These are phyloP conservation scores for Aspergillus baeticus DNA, from an alignment of 495 filamentous ascomycete genomes.

Conservation along the genomic window DNA sequence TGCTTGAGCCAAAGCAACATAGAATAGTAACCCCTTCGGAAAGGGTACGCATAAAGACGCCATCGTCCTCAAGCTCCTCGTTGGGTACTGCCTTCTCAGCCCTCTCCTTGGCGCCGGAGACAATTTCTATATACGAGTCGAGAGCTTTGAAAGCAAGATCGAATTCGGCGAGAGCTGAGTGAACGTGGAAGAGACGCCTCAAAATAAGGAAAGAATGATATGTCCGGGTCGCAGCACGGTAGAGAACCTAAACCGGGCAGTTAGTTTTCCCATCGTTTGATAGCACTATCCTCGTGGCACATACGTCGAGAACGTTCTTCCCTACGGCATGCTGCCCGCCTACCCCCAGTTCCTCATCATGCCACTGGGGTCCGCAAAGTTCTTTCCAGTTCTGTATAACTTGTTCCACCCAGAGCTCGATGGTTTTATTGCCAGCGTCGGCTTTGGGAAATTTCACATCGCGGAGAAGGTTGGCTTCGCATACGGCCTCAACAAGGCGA, in stretches of 20 bases:
- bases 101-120: conserved; percentile 75
- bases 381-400: conserved; percentile 84
- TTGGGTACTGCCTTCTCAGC: conserved; percentile 78
- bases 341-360: conserved; percentile 71
- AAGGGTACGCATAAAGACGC: conserved; percentile 68
- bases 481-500: conserved; percentile 69
- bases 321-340: conserved; percentile 72
- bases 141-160: conserved; percentile 83
- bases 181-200: conserved; percentile 83
- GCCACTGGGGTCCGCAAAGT: conserved; percentile 71
- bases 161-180: conserved; percentile 82
- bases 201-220: conserved; percentile 90
- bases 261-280: neutral
- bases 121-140: conserved; percentile 84
- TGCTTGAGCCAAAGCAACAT: conserved; percentile 72
- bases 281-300: conserved; percentile 26
- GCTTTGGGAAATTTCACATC: conserved; percentile 84
- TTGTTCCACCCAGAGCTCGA: conserved; percentile 78
- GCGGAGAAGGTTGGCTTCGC: conserved; percentile 68
- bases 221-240: conserved; percentile 84
- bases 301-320: conserved; percentile 68
- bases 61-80: conserved; percentile 73
- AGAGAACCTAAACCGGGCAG: conserved; percentile 59
- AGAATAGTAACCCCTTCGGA: conserved; percentile 75
- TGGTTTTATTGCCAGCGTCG: conserved; percentile 64